Evolutionary conservation across 2,329 filamentous ascomycete genomes (phyloP), one percentile per base, ranked within the genome.

Genomic region (Teratosphaeria nubilosa): DNA sequence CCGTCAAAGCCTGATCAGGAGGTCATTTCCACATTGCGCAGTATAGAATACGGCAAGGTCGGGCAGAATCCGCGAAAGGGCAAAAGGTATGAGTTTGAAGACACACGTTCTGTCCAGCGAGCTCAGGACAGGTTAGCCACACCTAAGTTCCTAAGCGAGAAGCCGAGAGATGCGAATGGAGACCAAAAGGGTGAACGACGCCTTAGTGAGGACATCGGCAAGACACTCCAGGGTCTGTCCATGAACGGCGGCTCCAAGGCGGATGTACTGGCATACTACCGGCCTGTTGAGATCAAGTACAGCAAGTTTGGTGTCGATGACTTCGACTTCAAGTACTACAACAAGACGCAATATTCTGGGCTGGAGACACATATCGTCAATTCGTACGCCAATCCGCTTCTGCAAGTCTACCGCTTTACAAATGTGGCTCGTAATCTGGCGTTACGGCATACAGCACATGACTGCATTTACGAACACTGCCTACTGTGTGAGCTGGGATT

Each of bases 241-340:
- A 77, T 92, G 3, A 86, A 88, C 61, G 80, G 79, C 48, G 86
- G 87, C 63, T 82, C 87, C 58, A 88, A 90, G 63, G 84, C 87
- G 48, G 91, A 96, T 58, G 87, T 94, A 4, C 88, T 92, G 24
- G 82, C 88, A 9, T 90, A 94, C 77, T 99, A 99, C 72, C 86
- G 88, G 63, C 91, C 91, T 67, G 88, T 96, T 11, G 92, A 97
- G 72, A 99, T 99, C 76, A 96, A 96, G 72, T 99, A 97, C 77
- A 96, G 92, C 79, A 95, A 91, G 70, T 99, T 96, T 73, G 94
- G 94, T 22, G 91, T 99, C n/a, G 92, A 97, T 68, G 95, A 99
- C 73, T 99, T 99, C 72, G 94, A 99, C 73, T 99, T 99, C 74
- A 87, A 90, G 58, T 97, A 90, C 72, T 99, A 95, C 78, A 99